These are phyloP conservation scores for Fusarium acutatum DNA, from an alignment of 2,329 filamentous ascomycete species.

Conservation along the genomic window DNA sequence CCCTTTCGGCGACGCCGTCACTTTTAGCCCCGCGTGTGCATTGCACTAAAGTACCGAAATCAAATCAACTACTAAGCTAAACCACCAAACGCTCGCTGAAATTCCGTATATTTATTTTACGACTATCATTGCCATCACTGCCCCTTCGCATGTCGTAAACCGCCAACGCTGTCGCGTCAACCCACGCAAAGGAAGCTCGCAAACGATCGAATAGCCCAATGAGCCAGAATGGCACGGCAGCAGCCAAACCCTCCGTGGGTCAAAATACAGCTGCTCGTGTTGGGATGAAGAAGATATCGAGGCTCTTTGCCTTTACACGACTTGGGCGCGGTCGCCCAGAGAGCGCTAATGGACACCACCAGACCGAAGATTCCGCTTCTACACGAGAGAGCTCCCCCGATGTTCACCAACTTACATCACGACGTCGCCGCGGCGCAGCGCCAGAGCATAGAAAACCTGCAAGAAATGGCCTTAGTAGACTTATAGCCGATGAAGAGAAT, in stretches of 20 bases:
- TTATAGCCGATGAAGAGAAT: slow-evolving; percentile 42
- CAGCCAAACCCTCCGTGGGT: slow-evolving; percentile 32
- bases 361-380: slow-evolving; percentile 35
- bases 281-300: slow-evolving; percentile 50
- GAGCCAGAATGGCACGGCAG: slow-evolving; percentile 41
- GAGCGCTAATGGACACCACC: slow-evolving; percentile 20
- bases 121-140: not conserved
- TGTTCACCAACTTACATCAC: slow-evolving; percentile 48
- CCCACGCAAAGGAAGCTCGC: slow-evolving; percentile 22
- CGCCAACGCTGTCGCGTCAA: slow-evolving; percentile 26
- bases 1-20: slow-evolving; percentile 33
- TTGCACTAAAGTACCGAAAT: slow-evolving; percentile 12
- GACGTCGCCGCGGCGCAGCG: slow-evolving; percentile 36
- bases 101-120: not conserved
- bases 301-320: slow-evolving; percentile 47
- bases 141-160: slow-evolving; percentile 29
- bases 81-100: slow-evolving; percentile 11
- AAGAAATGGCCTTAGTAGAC: slow-evolving; percentile 41
- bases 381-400: slow-evolving; percentile 42
- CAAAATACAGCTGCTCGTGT: slow-evolving; percentile 27
- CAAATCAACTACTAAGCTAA: slow-evolving; percentile 3
- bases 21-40: slow-evolving; percentile 23
- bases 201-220: slow-evolving; percentile 24
- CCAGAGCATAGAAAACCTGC: slow-evolving; percentile 36
- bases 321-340: slow-evolving; percentile 42